Percentiles rank a stretch among this genome's conserved stretches.
phyloP scores from a whole-genome alignment of 2,329 filamentous ascomycete genomes.

The Graphilbum ipis-grandicollis region DNA sequence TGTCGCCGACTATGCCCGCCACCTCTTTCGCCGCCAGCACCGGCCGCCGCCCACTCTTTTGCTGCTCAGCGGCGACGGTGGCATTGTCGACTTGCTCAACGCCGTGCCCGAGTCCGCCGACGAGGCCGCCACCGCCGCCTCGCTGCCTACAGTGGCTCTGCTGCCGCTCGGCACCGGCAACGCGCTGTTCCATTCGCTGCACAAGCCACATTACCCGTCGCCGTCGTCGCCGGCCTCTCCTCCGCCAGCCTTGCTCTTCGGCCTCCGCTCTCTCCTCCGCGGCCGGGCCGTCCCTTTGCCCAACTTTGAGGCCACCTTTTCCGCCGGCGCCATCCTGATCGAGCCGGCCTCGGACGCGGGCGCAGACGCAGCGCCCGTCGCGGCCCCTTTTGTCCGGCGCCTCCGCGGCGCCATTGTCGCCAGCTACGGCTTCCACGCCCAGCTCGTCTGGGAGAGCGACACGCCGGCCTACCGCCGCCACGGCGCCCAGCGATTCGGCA shows the following conservation, averaged over 20 bases:
- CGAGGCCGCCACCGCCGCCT: background rate
- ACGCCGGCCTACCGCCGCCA: constrained; percentile 63
- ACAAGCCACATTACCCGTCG: constrained; percentile 41
- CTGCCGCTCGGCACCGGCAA: constrained; percentile 50
- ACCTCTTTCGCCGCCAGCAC: background rate
- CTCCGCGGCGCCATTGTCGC: constrained; percentile 63
- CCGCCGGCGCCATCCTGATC: no score
- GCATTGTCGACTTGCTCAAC: constrained; percentile 69
- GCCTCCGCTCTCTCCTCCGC: constrained; percentile 40
- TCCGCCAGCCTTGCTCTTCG: constrained; percentile 26
- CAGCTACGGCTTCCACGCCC: constrained; percentile 80
- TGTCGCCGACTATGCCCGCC: constrained; percentile 42
- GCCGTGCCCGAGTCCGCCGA: constrained; percentile 17
- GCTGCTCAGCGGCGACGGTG: constrained; percentile 77
- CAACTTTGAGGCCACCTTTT: constrained; percentile 44
- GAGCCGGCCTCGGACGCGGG: constrained; percentile 36
- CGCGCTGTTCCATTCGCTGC: constrained; percentile 43
- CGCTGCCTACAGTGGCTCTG: constrained; percentile 28
- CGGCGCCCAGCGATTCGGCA: constrained; percentile 62
- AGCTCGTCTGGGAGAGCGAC: constrained; percentile 80
- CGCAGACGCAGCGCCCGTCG: constrained; percentile 15
- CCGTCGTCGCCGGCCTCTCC: constrained; percentile 8
- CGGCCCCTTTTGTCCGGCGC: constrained; percentile 16
- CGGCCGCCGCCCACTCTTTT: constrained; percentile 35
- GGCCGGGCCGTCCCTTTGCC: constrained; percentile 39